Evolutionary conservation across 225 moss, liverwort and hornwort species (phyloP).

Genomic region (Asterella californica): DNA sequence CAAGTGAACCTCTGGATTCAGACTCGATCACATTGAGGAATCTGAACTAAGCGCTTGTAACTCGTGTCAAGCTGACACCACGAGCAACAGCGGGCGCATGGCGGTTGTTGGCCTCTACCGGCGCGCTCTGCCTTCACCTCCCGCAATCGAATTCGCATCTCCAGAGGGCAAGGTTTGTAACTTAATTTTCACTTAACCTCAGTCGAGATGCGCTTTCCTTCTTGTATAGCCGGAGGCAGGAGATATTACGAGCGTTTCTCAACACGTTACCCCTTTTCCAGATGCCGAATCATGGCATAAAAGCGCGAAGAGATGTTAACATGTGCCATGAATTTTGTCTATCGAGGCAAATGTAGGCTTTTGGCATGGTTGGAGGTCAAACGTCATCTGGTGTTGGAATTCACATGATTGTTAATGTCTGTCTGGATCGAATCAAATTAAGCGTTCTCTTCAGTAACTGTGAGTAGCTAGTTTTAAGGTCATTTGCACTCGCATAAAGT

Average conservation of each 20-base stretch:
- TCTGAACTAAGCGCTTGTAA: neutral
- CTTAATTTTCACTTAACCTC: neutral
- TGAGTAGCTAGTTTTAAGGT: too few species aligned
- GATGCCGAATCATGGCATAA: too few species aligned
- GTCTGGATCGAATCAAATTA: too few species aligned
- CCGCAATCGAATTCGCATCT: slow-evolving; percentile 49
- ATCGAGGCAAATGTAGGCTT: too few species aligned
- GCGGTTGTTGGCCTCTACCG: slow-evolving; percentile 45
- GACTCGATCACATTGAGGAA: neutral
- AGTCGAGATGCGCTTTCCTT: neutral
- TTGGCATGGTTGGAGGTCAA: too few species aligned
- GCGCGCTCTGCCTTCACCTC: slow-evolving; percentile 46
- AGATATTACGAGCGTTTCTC: neutral
- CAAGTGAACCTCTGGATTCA: neutral
- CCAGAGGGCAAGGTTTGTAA: slow-evolving; percentile 42
- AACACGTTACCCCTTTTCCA: too few species aligned
- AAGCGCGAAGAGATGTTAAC: neutral
- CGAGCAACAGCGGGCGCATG: slow-evolving; percentile 19
- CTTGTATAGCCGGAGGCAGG: neutral
- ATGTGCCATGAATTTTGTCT: too few species aligned
- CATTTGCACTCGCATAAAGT: too few species aligned
- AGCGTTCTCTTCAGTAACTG: too few species aligned
- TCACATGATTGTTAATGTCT: too few species aligned
- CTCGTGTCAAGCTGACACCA: neutral
- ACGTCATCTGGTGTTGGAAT: too few species aligned